Evolutionary conservation across 1,139 yeast species (phyloP).

Genomic region (Pichia sp.): DNA sequence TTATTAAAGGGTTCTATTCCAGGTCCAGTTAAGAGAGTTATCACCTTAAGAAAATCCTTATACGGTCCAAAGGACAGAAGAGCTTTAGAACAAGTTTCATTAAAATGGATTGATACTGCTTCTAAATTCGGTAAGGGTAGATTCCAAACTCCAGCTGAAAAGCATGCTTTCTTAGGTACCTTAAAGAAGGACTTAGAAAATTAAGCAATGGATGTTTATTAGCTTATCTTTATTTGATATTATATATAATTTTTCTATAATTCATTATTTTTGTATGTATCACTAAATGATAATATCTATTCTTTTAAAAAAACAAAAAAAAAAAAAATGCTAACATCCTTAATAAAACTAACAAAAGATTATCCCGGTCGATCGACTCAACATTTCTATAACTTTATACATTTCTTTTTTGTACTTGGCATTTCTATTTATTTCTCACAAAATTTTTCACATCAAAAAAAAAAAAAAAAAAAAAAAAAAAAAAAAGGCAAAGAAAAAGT

Average conservation of each 20-base stretch:
- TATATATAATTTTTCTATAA: not conserved
- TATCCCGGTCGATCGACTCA: not conserved
- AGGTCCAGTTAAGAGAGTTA: constrained; percentile 99
- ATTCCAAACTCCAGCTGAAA: constrained; percentile 99
- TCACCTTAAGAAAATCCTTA: constrained; percentile 97
- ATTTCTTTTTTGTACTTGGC: not conserved
- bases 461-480: not conserved
- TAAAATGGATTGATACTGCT: constrained; percentile 99
- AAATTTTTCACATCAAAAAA: not conserved
- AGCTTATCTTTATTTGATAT: not conserved
- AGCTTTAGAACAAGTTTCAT: constrained; percentile 92
- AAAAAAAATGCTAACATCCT: too few species aligned
- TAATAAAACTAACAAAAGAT: not conserved
- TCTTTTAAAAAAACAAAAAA: too few species aligned
- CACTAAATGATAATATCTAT: not conserved
- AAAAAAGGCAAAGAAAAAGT: not conserved
- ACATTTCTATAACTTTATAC: too few species aligned
- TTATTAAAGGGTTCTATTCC: constrained; percentile 98
- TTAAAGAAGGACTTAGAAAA: constrained; percentile 77
- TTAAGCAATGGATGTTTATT: constrained; percentile 13
- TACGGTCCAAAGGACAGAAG: constrained; percentile 97
- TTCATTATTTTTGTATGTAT: not conserved
- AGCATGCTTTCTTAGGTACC: constrained; percentile 99
- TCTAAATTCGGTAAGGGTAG: constrained; percentile 99
- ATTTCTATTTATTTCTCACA: not conserved